Evolutionary conservation across 441 rosid genomes (phyloP), one percentile per base, ranked within the genome.

Genomic region (Arabidopsis hybrid): DNA sequence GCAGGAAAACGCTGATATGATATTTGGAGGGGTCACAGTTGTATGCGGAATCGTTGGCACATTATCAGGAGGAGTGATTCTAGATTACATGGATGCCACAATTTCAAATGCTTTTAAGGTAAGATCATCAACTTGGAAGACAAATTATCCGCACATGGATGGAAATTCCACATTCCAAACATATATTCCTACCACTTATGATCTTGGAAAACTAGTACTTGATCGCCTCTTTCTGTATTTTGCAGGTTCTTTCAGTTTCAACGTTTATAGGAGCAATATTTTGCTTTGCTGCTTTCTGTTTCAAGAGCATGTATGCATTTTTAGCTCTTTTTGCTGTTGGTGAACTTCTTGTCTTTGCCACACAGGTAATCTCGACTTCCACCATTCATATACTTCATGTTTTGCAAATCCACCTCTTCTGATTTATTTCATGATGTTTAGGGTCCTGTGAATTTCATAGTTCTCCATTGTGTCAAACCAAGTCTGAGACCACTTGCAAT

Each of bases 91-190:
- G 76, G 82, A 63, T 80, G 78, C 93, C 65, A 88, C 97, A 36
- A 87, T 95, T 75, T 71, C 93, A 51, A 95, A 95, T 87, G 97
- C 98, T 78, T 95, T 95, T 76, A 95, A 91, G 92, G 99, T 92
- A 81, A 36, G 31, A 71, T 59, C 45, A 36, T 75, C 52, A 45
- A 43, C 60, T 32, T 60, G 18, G 16, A 65, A 49, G 40, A 50
- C 55, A 65, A 17, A 9, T 36, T 26, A 36, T 55, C 57, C 60
- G 55, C 52, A 38, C 26, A n/a, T 70, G 2, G 5, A 34, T 50
- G 21, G 38, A 39, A 67, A 31, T 8, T 43, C 6, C 21, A 4
- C 39, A 35, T 46, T 58, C 58, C 13, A 3, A 31, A 56, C 31
- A 21, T 21, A 42, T 16, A 31, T 14, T n/a, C 17, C 16, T 31